Evolutionary conservation across 148 eudicot genomes (phyloP).

Genomic region (Heliamphora exappendiculata): DNA sequence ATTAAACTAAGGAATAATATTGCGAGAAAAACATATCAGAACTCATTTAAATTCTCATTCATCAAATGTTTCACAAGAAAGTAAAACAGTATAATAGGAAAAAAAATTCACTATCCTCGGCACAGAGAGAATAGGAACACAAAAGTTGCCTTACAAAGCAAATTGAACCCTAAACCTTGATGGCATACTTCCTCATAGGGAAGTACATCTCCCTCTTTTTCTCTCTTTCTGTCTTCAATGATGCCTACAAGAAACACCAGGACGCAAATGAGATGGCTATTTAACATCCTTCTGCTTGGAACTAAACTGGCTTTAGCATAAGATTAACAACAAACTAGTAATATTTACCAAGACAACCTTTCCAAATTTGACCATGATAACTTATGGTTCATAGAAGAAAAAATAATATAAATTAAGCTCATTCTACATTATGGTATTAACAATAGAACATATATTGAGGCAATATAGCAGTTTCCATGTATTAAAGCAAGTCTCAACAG

Average conservation of each 20-base stretch:
- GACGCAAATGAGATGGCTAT: background rate
- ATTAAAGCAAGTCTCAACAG: too few species aligned
- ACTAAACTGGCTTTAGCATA: background rate
- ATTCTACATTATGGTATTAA: too few species aligned
- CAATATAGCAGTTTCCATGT: too few species aligned
- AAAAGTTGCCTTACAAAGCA: constrained; percentile 2
- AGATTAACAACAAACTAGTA: too few species aligned
- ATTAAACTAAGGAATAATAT: background rate
- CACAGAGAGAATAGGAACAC: background rate
- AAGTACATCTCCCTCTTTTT: constrained; percentile 69
- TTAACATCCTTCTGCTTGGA: background rate
- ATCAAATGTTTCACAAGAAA: background rate
- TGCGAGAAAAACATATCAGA: background rate
- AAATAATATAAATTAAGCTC: too few species aligned
- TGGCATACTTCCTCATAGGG: constrained; percentile 74
- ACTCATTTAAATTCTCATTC: background rate
- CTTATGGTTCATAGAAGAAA: too few species aligned
- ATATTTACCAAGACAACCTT: too few species aligned
- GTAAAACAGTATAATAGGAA: background rate
- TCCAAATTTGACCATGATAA: too few species aligned
- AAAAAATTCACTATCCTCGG: background rate
- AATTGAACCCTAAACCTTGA: constrained; percentile 48
- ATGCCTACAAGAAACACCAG: constrained; percentile 29
- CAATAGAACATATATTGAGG: too few species aligned
- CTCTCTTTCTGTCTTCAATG: constrained; percentile 64